Conservation (phyloP, 2,329 filamentous ascomycete species). For the Penicillium aurantiogriseum region DNA sequence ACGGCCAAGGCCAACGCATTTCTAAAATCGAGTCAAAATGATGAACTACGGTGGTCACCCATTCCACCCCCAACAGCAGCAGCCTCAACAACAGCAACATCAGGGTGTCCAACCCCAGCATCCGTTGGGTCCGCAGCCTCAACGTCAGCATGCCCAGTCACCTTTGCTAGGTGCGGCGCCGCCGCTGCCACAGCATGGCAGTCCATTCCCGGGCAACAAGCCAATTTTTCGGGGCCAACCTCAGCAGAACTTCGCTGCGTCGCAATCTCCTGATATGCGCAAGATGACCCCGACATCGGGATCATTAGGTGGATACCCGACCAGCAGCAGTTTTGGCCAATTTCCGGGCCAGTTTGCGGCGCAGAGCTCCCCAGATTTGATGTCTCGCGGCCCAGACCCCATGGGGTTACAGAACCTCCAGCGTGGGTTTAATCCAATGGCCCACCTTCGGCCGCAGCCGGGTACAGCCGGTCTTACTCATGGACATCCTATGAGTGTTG, state of each 20-base stretch:
- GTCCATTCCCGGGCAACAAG: constrained; percentile 28
- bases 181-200: constrained; percentile 28
- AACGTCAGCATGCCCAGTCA: constrained; percentile 32
- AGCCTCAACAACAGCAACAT: constrained; percentile 23
- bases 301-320: constrained; percentile 32
- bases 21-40: constrained; percentile 28
- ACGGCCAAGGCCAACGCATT: constrained; percentile 12
- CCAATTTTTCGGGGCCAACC: constrained; percentile 28
- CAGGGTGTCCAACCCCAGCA: constrained; percentile 21
- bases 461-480: constrained; percentile 30
- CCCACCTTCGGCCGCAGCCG: constrained; percentile 29
- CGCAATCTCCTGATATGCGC: constrained; percentile 34
- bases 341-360: constrained; percentile 30
- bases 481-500: constrained; percentile 29
- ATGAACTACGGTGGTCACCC: constrained; percentile 37
- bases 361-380: constrained; percentile 30
- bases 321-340: constrained; percentile 28
- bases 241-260: constrained; percentile 25
- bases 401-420: constrained; percentile 33
- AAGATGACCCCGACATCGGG: constrained; percentile 35
- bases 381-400: constrained; percentile 30
- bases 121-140: constrained; percentile 19
- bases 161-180: constrained; percentile 28
- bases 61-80: constrained; percentile 30
- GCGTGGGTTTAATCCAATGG: constrained; percentile 32